Base-by-base conservation (phyloP, 1,284 basidiomycete species). In the Inonotus hispidus region DNA sequence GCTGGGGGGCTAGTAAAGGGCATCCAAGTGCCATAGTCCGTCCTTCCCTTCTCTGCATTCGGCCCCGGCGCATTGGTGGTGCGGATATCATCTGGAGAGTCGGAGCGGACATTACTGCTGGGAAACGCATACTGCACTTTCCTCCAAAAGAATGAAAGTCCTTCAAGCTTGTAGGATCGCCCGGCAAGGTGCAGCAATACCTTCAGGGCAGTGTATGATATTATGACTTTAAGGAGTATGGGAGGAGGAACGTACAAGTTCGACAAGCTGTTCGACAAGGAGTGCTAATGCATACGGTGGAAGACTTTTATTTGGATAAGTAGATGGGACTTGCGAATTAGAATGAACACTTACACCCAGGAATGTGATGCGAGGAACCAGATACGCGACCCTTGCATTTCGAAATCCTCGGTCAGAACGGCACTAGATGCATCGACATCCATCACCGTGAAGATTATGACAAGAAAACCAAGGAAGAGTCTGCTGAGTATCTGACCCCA, bases 401-500 rank as follows among this genome's bases (percentile, higher is more conserved):
- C 32, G 25, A 60, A 56, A 16, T 63, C 38, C 19, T 32, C 49
- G 23, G 55, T 53, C 7, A 63, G 41, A 35, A 61, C 41, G 7
- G 41, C 39, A 21, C 35, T 50, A 8, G 58, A 60, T 16, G 62
- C 62, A 38, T 57, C 13, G 14, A 60, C 54, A 53, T 63, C 62
- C 53, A 63, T 19, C 19, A 58, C 58, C 2, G 62, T 56, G 41
- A 60, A 53, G 19, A 41, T 38, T n/a, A 63, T 63, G 14, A 60
- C 45, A 7, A 52, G 13, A 5, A 25, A 52, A 7, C 62, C 62
- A 2, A 60, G 19, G 23, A 63, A n/a, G 11, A 63, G 37, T 37
- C 62, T 59, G 38, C 62, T 60, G 3, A 59, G 47, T 29, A 54
- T 63, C 37, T 63, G 62, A 8, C 62, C 62, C 62, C 60, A 63